Base-by-base conservation (phyloP, 148 eudicot genomes). In the Heliamphora exappendiculata region DNA sequence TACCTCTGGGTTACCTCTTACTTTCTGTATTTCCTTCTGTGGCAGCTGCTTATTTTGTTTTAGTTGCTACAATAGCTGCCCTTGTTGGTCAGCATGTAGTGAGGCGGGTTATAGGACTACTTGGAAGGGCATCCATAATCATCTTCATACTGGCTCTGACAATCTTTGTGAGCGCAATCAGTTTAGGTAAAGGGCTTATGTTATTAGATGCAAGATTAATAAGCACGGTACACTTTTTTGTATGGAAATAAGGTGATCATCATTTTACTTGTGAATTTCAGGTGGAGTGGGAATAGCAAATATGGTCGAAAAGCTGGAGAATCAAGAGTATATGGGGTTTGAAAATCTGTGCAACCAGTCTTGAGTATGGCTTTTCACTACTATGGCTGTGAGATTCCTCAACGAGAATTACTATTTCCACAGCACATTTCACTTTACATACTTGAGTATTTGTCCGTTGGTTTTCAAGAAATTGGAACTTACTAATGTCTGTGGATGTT, bases 281-380 rank as follows among this genome's bases (percentile, higher is more conserved):
- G 89, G 88, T 54, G 89, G 89, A 45, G 89, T 86, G 4, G 91
- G 91, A 51, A 67, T 86, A 47, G 78, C 70, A 41, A 63, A 83
- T 73, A 87, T 85, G 81, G 42, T 88, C 9, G 80, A 79, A 78
- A 88, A 88, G 83, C 71, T 88, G 63, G 63, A 85, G 75, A 80
- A 83, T 65, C 81, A 81, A 20, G 88, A 85, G 29, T 88, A 88
- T 63, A 88, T 88, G 91, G 89, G 91, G 31, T 88, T 88, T 42
- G 91, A 88, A 51, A 80, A 70, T 62, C 72, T 88, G 3, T 86
- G 91, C 69, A 64, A 75, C 47, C 47, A 74, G 34, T 54, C 77
- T 41, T 78, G 65, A 41, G 41, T 47, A 60, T 44, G 49, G 49
- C 53, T 59, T 41, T 41, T 20, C 29, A 19, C 31, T n/a, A 16